Percentiles rank a stretch among this genome's conserved stretches.
Conservation (phyloP, 1,284 basidiomycete genomes). For the Cystobasidium sp. region DNA sequence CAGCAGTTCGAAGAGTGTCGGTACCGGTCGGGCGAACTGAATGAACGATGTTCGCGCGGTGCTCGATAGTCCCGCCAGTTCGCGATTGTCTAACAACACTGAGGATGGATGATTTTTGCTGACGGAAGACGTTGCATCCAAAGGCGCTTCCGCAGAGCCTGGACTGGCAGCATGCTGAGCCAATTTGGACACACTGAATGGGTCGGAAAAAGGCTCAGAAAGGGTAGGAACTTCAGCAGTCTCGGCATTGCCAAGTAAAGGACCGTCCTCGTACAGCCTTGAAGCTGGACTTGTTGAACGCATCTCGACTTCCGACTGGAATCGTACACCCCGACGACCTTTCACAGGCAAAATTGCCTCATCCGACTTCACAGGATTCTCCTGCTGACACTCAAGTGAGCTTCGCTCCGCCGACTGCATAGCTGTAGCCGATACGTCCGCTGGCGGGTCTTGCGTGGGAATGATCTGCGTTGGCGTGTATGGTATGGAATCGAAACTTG, state of each 20-base stretch:
- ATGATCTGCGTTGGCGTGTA: conserved; percentile 30
- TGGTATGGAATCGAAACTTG: not conserved
- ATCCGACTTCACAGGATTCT: not conserved
- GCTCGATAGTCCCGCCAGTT: too few species aligned
- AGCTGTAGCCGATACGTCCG: not conserved
- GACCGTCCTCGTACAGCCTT: too few species aligned
- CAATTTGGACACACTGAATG: too few species aligned
- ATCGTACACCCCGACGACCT: not conserved
- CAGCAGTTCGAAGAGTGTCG: conserved; percentile 28
- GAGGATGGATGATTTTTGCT: too few species aligned
- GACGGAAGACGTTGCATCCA: too few species aligned
- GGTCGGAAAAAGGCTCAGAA: too few species aligned
- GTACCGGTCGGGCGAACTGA: not conserved
- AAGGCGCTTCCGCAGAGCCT: too few species aligned
- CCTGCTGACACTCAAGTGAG: not conserved
- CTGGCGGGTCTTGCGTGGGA: not conserved
- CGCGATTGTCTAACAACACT: too few species aligned
- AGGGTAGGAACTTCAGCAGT: too few species aligned
- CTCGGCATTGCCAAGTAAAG: too few species aligned
- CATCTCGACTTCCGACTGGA: conserved; percentile 7
- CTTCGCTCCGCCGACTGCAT: not conserved
- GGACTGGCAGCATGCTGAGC: too few species aligned
- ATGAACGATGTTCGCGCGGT: not conserved
- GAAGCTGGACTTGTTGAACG: not conserved
- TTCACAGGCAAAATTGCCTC: not conserved